phyloP scores from a whole-genome alignment of 2,329 filamentous ascomycete genomes.

The Sporothrix humicola region DNA sequence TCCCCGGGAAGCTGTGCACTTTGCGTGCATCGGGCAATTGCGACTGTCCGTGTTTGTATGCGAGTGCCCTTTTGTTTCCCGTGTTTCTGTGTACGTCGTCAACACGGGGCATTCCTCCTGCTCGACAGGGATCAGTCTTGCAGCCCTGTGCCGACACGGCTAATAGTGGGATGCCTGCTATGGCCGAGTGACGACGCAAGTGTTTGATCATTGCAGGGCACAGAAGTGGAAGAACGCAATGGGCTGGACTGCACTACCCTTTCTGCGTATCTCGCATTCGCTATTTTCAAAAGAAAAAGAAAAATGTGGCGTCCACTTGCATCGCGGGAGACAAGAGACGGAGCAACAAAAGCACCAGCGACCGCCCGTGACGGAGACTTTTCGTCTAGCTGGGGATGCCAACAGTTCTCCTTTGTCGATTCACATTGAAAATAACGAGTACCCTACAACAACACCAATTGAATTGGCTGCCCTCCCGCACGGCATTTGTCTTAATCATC shows the following conservation, averaged over 20 bases:
- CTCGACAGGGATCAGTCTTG: background rate
- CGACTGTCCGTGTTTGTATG: background rate
- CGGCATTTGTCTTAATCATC: background rate
- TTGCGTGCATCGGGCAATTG: background rate
- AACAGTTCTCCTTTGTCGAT: no score
- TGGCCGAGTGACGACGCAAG: background rate
- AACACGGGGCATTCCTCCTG: background rate
- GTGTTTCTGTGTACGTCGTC: background rate
- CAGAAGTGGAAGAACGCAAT: no score
- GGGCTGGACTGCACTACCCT: no score
- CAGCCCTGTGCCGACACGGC: background rate
- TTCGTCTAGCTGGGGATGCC: background rate
- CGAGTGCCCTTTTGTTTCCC: background rate
- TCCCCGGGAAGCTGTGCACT: background rate
- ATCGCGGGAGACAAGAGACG: background rate
- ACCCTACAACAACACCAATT: no score
- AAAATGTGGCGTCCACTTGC: no score
- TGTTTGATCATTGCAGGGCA: background rate
- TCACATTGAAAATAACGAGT: no score
- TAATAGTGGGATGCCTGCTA: background rate
- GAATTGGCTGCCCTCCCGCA: background rate
- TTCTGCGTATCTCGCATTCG: no score
- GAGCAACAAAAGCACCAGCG: background rate
- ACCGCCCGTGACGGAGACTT: background rate
- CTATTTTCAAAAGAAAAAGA: no score